Evolutionary conservation across 441 rosid genomes (phyloP), one percentile per base, ranked within the genome.

Genomic region (Rhodomyrtus psidioides): DNA sequence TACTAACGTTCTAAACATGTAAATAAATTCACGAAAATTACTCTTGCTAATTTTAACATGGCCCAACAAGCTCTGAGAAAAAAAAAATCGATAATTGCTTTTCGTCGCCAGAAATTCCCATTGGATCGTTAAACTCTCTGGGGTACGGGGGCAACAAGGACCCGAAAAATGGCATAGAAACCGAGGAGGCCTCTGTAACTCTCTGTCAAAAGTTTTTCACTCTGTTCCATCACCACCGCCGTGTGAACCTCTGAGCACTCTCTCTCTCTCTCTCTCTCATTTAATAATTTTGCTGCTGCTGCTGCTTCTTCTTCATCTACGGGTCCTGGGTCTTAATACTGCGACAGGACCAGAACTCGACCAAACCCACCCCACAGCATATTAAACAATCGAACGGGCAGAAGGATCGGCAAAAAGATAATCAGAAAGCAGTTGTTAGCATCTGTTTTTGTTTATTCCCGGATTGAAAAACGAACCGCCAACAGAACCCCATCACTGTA

Each of bases 401-500:
- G 79, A 10, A 39, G 46, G 34, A 14, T 21, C 49, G 5, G 79
- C 79, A 0, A 70, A 65, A 70, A 70, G n/a, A 34, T 34, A 39
- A 65, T 44, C 49, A 6, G 62, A 44, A 44, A 12, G 79, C n/a
- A 39, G 9, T 24, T 65, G 54, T 39, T 55, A 23, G 9, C 19
- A 28, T 70, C 34, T 82, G 28, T 49, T 62, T 62, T 75, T 27
- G 39, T 74, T 83, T 26, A 87, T 74, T 58, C 8, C 19, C 81
- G 14, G 88, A 88, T 88, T 76, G 83, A 88, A 89, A 88, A 90
- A 79, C 91, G 90, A 89, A 89, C 81, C 76, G 53, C 91, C 91
- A 90, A 89, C 93, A 91, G 53, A 90, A 89, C 90, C 84, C 21
- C 86, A 58, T 90, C 92, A 44, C 89, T 87, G 49, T 93, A 34